These are phyloP conservation scores for Vicia sativa DNA, from an alignment of 306 rosid species.

Conservation along the genomic window DNA sequence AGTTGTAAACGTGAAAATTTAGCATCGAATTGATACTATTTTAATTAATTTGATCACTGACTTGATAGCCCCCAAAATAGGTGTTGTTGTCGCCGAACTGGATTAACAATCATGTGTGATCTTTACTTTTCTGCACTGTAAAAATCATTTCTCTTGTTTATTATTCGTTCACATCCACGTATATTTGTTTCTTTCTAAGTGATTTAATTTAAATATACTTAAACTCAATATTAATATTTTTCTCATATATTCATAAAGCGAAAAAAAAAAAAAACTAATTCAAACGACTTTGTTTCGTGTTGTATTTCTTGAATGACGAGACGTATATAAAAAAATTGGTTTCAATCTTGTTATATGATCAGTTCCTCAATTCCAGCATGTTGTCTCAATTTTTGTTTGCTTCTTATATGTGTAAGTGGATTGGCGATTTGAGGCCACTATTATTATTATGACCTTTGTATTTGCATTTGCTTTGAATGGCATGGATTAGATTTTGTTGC, in stretches of 20 bases:
- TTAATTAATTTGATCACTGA: no score
- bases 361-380: slow-evolving; percentile 16
- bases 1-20: no score
- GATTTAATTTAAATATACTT: no score
- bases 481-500: slow-evolving; percentile 12
- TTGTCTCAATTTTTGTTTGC: slow-evolving; percentile 21
- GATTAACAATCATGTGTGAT: no score
- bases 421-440: slow-evolving; percentile 9
- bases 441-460: neutral
- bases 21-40: no score
- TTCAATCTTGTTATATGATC: slow-evolving; percentile 16
- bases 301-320: slow-evolving; percentile 9
- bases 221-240: no score
- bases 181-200: no score
- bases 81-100: no score
- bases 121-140: no score
- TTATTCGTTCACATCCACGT: no score
- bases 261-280: neutral
- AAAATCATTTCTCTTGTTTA: no score
- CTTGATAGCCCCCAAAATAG: no score
- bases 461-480: slow-evolving; percentile 9
- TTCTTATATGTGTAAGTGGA: neutral
- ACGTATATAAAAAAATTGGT: neutral
- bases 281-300: slow-evolving; percentile 4
- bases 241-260: neutral